Evolutionary conservation across 345 rosid species (phyloP), one percentile per base, ranked within the genome.

Genomic region (Hypericum perforatum): DNA sequence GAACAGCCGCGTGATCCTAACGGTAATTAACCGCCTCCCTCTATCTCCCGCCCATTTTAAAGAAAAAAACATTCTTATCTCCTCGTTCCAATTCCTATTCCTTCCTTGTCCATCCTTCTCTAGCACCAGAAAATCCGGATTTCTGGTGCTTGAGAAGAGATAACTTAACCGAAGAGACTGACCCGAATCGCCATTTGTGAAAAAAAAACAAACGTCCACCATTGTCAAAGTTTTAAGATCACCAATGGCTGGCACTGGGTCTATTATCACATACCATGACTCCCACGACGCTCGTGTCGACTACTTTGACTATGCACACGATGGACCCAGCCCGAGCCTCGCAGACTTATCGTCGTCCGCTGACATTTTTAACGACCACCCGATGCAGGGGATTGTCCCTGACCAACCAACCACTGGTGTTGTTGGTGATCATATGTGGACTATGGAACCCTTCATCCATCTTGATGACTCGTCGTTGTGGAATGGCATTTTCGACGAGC

Each of bases 1-100:
- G 56, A 72, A 55, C 73, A 62, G 78, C 58, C 41, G 22, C 41
- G 6, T 6, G 16, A 45, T 41, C 50, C 8, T 22, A 74, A 68
- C 69, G 78, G 76, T 71, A 53, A 39, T 49, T 63, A 74, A 74
- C 79, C 58, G 66, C 68, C 69, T 10, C 61, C 61, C 32, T 22
- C 49, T 46, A 57, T 73, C 60, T 70, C 69, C 39, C 32, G 52
- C 49, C 29, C 54, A 5, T 15, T 6, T 37, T 56, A 16, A 40
- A 13, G 32, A 50, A 12, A 3, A 16, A 50, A 47, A 0, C 39
- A 5, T 5, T 11, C 7, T 8, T 11, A 11, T 16, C 45, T 13
- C 8, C 29, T 12, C 5, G 47, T 32, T 40, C 38, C 51, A 42
- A 16, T 41, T 7, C 39, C 39, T 38, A 9, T 13, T 22, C 32